phyloP scores from a whole-genome alignment of 768 basidiomycete genomes.

The Pleurotus sapidus region DNA sequence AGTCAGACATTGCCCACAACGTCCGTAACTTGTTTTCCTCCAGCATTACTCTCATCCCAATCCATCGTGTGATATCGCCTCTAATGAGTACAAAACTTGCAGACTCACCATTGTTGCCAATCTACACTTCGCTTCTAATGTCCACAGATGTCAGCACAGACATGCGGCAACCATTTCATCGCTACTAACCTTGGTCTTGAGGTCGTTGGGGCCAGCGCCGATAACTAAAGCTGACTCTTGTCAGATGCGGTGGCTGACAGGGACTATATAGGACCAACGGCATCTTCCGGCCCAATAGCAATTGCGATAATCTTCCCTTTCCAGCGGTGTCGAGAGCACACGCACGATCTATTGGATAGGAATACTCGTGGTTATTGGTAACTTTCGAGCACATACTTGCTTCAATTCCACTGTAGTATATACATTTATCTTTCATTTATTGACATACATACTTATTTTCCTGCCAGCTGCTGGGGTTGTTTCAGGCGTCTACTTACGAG shows the following conservation, averaged over 20 bases:
- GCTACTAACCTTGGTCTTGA: slow-evolving; percentile 25
- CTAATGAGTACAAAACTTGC: not conserved
- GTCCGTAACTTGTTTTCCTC: not conserved
- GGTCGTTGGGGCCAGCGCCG: slow-evolving; percentile 37
- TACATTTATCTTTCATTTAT: too few species aligned
- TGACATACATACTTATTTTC: too few species aligned
- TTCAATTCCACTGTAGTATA: too few species aligned
- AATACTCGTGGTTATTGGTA: too few species aligned
- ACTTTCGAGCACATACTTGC: too few species aligned
- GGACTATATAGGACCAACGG: slow-evolving; percentile 44
- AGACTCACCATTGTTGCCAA: slow-evolving; percentile 6
- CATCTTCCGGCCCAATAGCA: slow-evolving; percentile 28
- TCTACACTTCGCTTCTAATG: slow-evolving; percentile 17
- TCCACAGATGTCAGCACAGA: not conserved
- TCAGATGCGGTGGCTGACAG: slow-evolving; percentile 29
- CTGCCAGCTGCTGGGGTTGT: too few species aligned
- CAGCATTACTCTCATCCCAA: not conserved
- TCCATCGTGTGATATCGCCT: not conserved
- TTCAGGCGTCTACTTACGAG: too few species aligned
- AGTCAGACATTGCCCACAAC: not conserved
- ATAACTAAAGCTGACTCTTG: slow-evolving; percentile 12
- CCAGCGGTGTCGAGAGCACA: too few species aligned
- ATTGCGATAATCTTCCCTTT: not conserved
- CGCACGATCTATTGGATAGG: too few species aligned
- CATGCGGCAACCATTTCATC: not conserved